A percentile compares a stretch with the other conserved stretches of the same genome.
Conservation (phyloP, 495 filamentous ascomycete genomes). For the Delitschia confertaspora region DNA sequence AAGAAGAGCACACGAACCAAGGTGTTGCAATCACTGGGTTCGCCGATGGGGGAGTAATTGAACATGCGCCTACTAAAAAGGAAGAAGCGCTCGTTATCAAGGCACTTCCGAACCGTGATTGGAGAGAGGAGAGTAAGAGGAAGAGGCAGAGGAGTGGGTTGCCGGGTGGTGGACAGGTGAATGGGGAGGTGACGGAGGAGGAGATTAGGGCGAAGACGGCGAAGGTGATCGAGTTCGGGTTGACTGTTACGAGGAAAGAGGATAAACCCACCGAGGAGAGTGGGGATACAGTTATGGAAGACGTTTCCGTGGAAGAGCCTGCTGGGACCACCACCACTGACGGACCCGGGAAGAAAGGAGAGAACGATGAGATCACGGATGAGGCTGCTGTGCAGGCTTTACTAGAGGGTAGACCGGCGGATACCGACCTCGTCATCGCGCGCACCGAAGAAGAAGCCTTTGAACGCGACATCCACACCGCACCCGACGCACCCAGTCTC, state of each 20-base stretch:
- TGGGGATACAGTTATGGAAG: background rate
- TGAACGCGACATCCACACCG: slow-evolving; percentile 54
- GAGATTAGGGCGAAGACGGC: background rate
- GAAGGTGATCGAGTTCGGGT: slow-evolving; percentile 6
- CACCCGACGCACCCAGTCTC: slow-evolving; percentile 64
- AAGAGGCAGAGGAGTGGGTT: slow-evolving; percentile 15
- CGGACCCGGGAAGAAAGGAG: background rate
- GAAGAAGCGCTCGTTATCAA: slow-evolving; percentile 12
- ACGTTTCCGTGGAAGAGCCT: background rate
- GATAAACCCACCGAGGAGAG: background rate
- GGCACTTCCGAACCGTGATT: slow-evolving; percentile 17
- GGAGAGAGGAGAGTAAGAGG: slow-evolving; percentile 7
- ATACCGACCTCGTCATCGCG: slow-evolving; percentile 52
- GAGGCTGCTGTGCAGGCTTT: slow-evolving; percentile 77
- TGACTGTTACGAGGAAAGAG: slow-evolving; percentile 14
- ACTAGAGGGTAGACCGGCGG: slow-evolving; percentile 46
- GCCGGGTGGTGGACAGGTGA: slow-evolving; percentile 8
- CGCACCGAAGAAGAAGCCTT: slow-evolving; percentile 57
- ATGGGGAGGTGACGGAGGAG: background rate
- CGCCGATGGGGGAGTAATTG: slow-evolving; percentile 17
- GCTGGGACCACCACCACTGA: too few relatives aligned
- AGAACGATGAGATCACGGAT: slow-evolving; percentile 38
- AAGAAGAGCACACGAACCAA: slow-evolving; percentile 7
- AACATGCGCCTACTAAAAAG: slow-evolving; percentile 2
- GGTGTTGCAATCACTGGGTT: slow-evolving; percentile 8